A percentile compares a stretch with the other conserved stretches of the same genome.
phyloP scores from a whole-genome alignment of 2,329 filamentous ascomycete species.

The Cytospora paraplurivora region DNA sequence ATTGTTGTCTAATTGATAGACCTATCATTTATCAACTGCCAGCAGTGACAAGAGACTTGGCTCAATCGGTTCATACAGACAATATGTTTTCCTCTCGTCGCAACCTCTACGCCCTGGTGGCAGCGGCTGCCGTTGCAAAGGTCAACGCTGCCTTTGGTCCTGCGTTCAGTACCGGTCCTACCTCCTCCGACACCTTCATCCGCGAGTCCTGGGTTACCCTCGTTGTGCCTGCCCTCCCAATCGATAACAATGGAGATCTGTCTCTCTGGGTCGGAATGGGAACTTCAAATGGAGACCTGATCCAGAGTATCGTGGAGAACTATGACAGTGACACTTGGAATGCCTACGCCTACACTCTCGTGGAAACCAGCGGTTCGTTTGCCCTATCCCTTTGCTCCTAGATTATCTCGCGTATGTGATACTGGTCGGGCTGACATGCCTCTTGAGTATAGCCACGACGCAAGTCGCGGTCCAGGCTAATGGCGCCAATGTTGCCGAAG shows the following conservation, averaged over 20 bases:
- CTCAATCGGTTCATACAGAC: background rate
- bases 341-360: slow-evolving; percentile 47
- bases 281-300: slow-evolving; percentile 48
- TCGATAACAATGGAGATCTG: slow-evolving; percentile 40
- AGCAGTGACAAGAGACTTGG: slow-evolving; percentile 18
- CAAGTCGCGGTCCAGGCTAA: slow-evolving; percentile 41
- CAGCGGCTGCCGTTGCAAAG: slow-evolving; percentile 28
- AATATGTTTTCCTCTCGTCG: slow-evolving; percentile 21
- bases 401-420: background rate
- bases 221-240: slow-evolving; percentile 43
- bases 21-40: slow-evolving; percentile 14
- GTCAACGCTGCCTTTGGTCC: slow-evolving; percentile 39
- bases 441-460: slow-evolving; percentile 31
- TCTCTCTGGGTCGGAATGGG: slow-evolving; percentile 54
- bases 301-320: slow-evolving; percentile 50
- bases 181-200: slow-evolving; percentile 44
- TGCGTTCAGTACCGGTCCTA: slow-evolving; percentile 48
- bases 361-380: slow-evolving; percentile 36
- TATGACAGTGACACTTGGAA: slow-evolving; percentile 38
- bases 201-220: slow-evolving; percentile 47
- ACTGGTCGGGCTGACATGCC: background rate
- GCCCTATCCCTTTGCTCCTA: slow-evolving; percentile 6
- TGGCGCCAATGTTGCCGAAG: slow-evolving; percentile 32
- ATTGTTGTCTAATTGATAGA: background rate
- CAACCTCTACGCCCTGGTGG: slow-evolving; percentile 20